A percentile compares a stretch with the other conserved stretches of the same genome.
These are phyloP conservation scores for Penicillium glabrum DNA, from an alignment of 2,329 filamentous ascomycete genomes.

Conservation along the genomic window DNA sequence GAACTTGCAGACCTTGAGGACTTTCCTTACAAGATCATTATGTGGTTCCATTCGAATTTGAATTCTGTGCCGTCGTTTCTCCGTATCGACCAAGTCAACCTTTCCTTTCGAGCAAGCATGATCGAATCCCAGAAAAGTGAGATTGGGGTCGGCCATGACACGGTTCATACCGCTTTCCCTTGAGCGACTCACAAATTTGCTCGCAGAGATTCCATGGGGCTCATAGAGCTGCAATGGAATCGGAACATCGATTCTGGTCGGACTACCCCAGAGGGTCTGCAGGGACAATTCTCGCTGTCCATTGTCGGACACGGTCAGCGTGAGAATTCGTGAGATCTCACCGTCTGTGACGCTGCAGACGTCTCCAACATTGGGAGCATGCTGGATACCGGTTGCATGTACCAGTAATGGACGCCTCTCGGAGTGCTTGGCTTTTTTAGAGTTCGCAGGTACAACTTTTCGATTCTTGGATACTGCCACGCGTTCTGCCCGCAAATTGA, in stretches of 20 bases:
- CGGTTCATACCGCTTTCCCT: constrained; percentile 54
- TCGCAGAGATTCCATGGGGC: constrained; percentile 59
- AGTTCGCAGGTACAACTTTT: constrained; percentile 12
- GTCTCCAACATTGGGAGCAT: constrained; percentile 68
- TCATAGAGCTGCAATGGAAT: constrained; percentile 59
- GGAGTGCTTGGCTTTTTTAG: constrained; percentile 27
- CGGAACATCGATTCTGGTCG: constrained; percentile 67
- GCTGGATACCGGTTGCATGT: constrained; percentile 50
- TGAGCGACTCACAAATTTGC: constrained; percentile 50
- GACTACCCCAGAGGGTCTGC: constrained; percentile 72
- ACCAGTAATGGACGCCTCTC: constrained; percentile 30
- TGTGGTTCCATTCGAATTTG: constrained; percentile 66
- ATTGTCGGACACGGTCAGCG: constrained; percentile 65
- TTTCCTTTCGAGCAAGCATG: constrained; percentile 61
- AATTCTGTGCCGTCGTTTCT: constrained; percentile 64
- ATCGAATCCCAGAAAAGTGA: constrained; percentile 53
- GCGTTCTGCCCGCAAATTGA: constrained; percentile 61
- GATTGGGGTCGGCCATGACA: constrained; percentile 44
- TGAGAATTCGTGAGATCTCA: constrained; percentile 65
- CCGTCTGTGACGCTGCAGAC: constrained; percentile 71
- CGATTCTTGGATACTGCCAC: constrained; percentile 29
- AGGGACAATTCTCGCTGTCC: constrained; percentile 67
- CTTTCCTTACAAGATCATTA: constrained; percentile 60
- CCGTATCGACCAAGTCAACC: constrained; percentile 66
- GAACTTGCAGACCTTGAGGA: constrained; percentile 63